These are phyloP conservation scores for Cryptococcus sp. DNA, from an alignment of 1,284 basidiomycete genomes.

Conservation along the genomic window DNA sequence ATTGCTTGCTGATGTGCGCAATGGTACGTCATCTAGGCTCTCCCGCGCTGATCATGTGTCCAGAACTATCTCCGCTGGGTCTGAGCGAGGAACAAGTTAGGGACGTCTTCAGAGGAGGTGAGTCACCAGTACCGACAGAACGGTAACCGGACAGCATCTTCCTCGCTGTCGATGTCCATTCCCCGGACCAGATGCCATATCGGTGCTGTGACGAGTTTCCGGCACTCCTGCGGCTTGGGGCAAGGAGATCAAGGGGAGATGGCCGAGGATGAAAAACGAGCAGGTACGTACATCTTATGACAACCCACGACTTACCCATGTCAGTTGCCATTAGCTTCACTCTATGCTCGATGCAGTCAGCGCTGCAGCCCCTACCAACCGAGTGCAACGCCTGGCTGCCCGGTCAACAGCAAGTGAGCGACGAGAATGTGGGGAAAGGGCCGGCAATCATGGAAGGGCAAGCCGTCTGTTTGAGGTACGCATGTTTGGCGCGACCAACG, in stretches of 20 bases:
- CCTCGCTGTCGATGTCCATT: too few species aligned
- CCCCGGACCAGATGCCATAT: too few species aligned
- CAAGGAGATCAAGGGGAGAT: not conserved
- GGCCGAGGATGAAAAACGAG: conserved; percentile 10
- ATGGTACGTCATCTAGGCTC: too few species aligned
- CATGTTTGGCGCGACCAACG: conserved; percentile 1
- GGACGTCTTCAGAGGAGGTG: too few species aligned
- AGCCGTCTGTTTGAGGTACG: conserved; percentile 32
- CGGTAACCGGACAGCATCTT: too few species aligned
- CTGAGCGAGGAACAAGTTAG: too few species aligned
- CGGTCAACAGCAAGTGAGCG: not conserved
- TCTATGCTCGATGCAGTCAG: conserved; percentile 47
- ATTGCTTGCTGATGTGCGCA: too few species aligned
- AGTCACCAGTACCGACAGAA: too few species aligned
- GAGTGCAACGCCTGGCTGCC: conserved; percentile 42
- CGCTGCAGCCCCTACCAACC: conserved; percentile 34
- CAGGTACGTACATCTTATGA: conserved; percentile 2
- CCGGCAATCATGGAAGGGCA: conserved; percentile 3
- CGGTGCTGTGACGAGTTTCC: too few species aligned
- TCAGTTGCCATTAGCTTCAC: conserved; percentile 51
- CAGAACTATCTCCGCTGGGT: too few species aligned
- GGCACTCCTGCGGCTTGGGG: too few species aligned
- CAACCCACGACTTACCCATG: not conserved
- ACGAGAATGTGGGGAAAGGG: not conserved
- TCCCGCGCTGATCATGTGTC: too few species aligned